These are phyloP conservation scores for Lumnitzera littorea DNA, from an alignment of 345 rosid species.

Conservation along the genomic window DNA sequence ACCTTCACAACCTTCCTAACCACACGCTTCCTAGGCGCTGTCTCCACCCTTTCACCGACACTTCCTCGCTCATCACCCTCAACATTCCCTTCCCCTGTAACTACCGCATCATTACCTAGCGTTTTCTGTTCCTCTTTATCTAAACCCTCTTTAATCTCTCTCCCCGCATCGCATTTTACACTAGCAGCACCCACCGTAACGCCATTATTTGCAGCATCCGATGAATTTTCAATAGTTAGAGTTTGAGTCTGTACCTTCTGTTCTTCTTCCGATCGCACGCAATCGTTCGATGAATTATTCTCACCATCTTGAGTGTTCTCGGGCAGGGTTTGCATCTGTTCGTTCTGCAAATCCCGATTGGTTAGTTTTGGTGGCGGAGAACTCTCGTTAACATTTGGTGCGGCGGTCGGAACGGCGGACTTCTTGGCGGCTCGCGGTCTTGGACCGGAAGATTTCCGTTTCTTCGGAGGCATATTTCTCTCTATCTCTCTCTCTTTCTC, in stretches of 20 bases:
- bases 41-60: not conserved
- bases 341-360: not conserved
- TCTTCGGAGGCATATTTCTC: not conserved
- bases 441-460: not conserved
- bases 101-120: not conserved
- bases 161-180: not conserved
- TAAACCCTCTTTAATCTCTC: not conserved
- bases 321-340: not conserved
- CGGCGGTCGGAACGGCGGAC: no score
- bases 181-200: no score
- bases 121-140: not conserved
- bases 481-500: not conserved
- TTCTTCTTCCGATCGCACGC: not conserved
- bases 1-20: slow-evolving; percentile 15
- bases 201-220: not conserved
- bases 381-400: slow-evolving; percentile 2
- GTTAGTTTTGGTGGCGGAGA: not conserved
- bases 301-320: not conserved
- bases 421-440: not conserved
- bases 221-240: not conserved
- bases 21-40: slow-evolving; percentile 5
- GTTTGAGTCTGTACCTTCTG: not conserved
- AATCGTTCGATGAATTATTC: not conserved
- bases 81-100: not conserved
- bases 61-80: not conserved